A percentile compares a stretch with the other conserved stretches of the same genome.
These are phyloP conservation scores for Dactylella cylindrospora DNA, from an alignment of 2,329 filamentous ascomycete genomes.

Conservation along the genomic window DNA sequence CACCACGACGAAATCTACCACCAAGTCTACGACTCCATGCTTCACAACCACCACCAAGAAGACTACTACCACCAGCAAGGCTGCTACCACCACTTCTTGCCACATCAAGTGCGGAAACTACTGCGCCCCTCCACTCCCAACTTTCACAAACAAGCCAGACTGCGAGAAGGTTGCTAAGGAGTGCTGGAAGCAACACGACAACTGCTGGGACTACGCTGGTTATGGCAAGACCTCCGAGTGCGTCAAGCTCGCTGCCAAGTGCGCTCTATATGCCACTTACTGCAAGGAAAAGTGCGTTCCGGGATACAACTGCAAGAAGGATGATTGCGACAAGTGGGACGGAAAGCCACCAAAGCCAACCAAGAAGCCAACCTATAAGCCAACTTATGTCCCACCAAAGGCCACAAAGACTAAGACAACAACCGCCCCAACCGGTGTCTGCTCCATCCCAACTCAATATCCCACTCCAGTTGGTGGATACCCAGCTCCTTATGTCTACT, in stretches of 20 bases:
- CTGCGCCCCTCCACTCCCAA: constrained; percentile 37
- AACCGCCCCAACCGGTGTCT: constrained; percentile 23
- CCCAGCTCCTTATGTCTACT: constrained; percentile 3
- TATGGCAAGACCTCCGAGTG: background rate
- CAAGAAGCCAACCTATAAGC: constrained; percentile 21
- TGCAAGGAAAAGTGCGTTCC: constrained; percentile 27
- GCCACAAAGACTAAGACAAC: background rate
- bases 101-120: constrained; percentile 33
- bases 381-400: background rate
- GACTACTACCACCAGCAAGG: no score
- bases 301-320: constrained; percentile 33
- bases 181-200: constrained; percentile 28
- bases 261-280: constrained; percentile 30
- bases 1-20: background rate
- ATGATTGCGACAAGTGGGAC: constrained; percentile 38
- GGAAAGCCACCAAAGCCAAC: constrained; percentile 29
- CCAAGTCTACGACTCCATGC: background rate
- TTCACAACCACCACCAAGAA: background rate
- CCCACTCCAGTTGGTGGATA: constrained; percentile 26
- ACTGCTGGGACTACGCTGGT: constrained; percentile 9
- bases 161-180: constrained; percentile 17
- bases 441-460: constrained; percentile 22
- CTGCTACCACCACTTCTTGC: constrained; percentile 15
- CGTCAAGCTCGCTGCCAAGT: constrained; percentile 7
- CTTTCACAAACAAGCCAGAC: constrained; percentile 30